Percentiles rank a stretch among this genome's conserved stretches.
Evolutionary conservation across 768 basidiomycete genomes (phyloP).

Genomic region (Roridomyces roridus): DNA sequence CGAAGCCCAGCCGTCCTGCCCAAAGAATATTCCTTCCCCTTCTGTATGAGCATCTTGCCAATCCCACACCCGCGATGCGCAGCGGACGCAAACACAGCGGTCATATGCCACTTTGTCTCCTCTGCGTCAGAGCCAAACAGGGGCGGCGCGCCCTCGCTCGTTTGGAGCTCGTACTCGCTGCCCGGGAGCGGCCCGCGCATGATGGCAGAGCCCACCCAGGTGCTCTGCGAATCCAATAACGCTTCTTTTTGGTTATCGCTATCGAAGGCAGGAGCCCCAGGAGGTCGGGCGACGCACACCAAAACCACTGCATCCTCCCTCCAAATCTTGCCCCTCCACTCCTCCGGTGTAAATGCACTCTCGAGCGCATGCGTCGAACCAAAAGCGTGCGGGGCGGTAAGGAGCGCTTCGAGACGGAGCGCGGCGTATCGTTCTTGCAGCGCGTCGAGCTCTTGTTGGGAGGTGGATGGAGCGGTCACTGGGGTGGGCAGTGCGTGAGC

Average conservation of each 20-base stretch:
- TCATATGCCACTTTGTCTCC: conserved; percentile 27
- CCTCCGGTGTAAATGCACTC: conserved; percentile 8
- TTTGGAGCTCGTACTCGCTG: conserved; percentile 12
- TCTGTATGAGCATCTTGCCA: conserved; percentile 21
- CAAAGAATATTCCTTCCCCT: conserved; percentile 19
- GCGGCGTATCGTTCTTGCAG: conserved; percentile 9
- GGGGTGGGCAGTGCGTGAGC: conserved; percentile 19
- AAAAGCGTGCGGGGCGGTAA: conserved; percentile 19
- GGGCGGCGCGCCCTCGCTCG: not conserved
- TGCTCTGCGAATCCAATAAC: too few relatives aligned
- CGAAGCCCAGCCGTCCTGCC: not conserved
- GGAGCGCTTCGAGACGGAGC: conserved; percentile 22
- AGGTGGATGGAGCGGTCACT: not conserved
- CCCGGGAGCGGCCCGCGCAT: conserved; percentile 18
- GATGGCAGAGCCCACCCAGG: conserved; percentile 20
- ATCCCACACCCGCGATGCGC: conserved; percentile 20
- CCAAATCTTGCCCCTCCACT: conserved; percentile 18
- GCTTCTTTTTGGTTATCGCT: too few relatives aligned
- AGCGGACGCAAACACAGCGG: conserved; percentile 15
- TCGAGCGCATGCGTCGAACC: conserved; percentile 20
- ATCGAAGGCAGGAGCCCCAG: not conserved
- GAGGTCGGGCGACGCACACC: conserved; percentile 17
- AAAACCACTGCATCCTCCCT: conserved; percentile 16
- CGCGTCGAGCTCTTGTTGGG: conserved; percentile 3
- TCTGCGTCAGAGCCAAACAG: not conserved